Percentiles rank a stretch among this genome's conserved stretches.
These are phyloP conservation scores for Mucor indicus DNA, from an alignment of 371 early-diverging fungal species.

Conservation along the genomic window DNA sequence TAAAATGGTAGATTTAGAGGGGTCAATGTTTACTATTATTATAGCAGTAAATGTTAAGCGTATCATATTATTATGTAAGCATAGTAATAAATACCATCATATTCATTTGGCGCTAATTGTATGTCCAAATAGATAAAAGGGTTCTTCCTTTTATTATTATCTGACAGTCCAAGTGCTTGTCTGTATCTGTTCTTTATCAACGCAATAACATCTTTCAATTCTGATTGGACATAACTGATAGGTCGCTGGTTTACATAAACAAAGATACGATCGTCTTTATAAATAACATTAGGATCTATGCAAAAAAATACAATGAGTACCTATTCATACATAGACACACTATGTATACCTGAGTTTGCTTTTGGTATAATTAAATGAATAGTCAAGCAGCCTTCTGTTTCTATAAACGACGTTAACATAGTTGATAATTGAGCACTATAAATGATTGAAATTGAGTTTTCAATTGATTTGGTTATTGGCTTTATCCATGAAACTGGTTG, in stretches of 20 bases:
- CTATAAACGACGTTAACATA: conserved; percentile 17
- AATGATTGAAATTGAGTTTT: conserved; percentile 13
- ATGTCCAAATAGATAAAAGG: conserved; percentile 42
- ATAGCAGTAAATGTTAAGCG: too few species aligned
- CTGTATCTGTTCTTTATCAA: conserved; percentile 21
- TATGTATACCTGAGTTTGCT: conserved; percentile 25
- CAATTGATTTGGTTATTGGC: conserved; percentile 14
- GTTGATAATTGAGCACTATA: conserved; percentile 20
- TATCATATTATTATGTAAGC: neutral
- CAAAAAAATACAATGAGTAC: neutral
- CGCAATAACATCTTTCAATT: conserved; percentile 30
- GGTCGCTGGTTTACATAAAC: conserved; percentile 41
- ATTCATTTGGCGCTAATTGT: conserved; percentile 21
- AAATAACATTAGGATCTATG: conserved; percentile 26
- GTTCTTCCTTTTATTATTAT: conserved; percentile 12
- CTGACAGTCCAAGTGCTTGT: conserved; percentile 8
- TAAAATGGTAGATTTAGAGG: conserved; percentile 32
- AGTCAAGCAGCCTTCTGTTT: conserved; percentile 10
- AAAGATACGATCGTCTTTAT: conserved; percentile 35
- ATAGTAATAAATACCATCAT: too few species aligned
- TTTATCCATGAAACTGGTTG: conserved; percentile 21
- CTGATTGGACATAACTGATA: conserved; percentile 32
- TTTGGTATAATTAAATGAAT: conserved; percentile 30
- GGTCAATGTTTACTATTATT: conserved; percentile 41
- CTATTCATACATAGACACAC: neutral